Conservation (phyloP, 176 grass and related monocot species). For the Ensete glaucum region DNA sequence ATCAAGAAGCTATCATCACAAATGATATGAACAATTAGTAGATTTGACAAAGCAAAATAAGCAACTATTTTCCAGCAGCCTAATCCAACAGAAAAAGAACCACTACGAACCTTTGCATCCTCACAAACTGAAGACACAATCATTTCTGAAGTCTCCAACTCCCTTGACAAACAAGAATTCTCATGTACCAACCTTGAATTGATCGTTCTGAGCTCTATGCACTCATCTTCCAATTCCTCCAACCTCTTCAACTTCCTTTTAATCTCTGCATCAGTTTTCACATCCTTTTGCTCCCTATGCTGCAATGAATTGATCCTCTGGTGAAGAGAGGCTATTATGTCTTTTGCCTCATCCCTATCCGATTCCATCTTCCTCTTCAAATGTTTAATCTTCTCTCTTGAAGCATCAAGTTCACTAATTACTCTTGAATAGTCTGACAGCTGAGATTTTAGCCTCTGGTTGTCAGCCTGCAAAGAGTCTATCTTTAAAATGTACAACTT, state of each 20-base stretch:
- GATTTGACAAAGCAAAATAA: not conserved
- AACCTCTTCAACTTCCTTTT: slow-evolving; percentile 44
- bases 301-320: slow-evolving; percentile 30
- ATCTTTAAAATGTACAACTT: slow-evolving; percentile 75
- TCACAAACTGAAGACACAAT: slow-evolving; percentile 36
- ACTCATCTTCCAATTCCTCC: slow-evolving; percentile 50
- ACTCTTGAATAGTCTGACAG: slow-evolving; percentile 39
- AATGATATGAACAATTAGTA: not conserved
- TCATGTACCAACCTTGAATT: slow-evolving; percentile 63
- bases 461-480: slow-evolving; percentile 66
- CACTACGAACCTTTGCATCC: slow-evolving; percentile 37
- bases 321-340: slow-evolving; percentile 42
- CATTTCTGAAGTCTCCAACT: slow-evolving; percentile 42
- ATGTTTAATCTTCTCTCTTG: slow-evolving; percentile 49
- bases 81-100: not conserved
- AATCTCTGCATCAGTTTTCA: slow-evolving; percentile 19
- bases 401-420: slow-evolving; percentile 36
- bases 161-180: slow-evolving; percentile 42
- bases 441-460: slow-evolving; percentile 44
- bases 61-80: not conserved
- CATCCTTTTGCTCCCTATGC: slow-evolving; percentile 23
- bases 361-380: slow-evolving; percentile 41
- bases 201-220: slow-evolving; percentile 37
- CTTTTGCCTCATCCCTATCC: slow-evolving; percentile 44
- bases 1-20: too few relatives aligned